Evolutionary conservation across 2,329 filamentous ascomycete species (phyloP).

Genomic region (Chaetomiaceae sp.): DNA sequence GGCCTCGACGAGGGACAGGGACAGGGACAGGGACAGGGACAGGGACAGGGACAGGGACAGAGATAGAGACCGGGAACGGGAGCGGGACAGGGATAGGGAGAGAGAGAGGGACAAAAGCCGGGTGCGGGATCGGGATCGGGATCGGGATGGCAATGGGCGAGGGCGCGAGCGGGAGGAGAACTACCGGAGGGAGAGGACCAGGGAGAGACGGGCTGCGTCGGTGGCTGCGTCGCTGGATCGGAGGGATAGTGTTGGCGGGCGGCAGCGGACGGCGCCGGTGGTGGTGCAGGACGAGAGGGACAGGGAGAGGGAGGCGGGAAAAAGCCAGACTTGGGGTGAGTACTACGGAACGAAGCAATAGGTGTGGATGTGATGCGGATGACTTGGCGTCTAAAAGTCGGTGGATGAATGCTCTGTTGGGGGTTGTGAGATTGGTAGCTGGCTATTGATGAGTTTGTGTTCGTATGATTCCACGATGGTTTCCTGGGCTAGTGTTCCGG

Average conservation of each 20-base stretch:
- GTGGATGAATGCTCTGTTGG: too few relatives aligned
- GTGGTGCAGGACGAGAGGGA: conserved; percentile 6
- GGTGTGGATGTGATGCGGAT: too few relatives aligned
- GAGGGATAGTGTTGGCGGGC: neutral
- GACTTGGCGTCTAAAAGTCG: too few relatives aligned
- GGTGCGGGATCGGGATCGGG: conserved; percentile 1
- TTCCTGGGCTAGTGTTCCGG: too few relatives aligned
- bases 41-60: conserved; percentile 1
- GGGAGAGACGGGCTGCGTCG: conserved; percentile 8
- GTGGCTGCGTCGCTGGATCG: conserved; percentile 2
- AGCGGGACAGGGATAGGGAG: neutral
- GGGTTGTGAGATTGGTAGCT: too few relatives aligned
- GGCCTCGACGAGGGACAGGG: conserved; percentile 1
- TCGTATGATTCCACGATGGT: too few relatives aligned
- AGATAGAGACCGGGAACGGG: neutral
- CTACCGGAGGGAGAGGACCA: neutral
- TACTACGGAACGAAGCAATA: conserved; percentile 1
- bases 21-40: conserved; percentile 4
- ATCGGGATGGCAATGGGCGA: neutral
- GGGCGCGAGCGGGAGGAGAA: neutral
- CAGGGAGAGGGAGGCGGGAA: neutral
- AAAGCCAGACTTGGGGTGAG: conserved; percentile 8
- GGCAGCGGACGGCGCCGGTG: neutral
- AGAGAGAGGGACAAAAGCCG: conserved; percentile 3
- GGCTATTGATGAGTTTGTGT: too few relatives aligned